Base-by-base conservation (phyloP, 2,329 filamentous ascomycete species). In the Diaporthe batatas region DNA sequence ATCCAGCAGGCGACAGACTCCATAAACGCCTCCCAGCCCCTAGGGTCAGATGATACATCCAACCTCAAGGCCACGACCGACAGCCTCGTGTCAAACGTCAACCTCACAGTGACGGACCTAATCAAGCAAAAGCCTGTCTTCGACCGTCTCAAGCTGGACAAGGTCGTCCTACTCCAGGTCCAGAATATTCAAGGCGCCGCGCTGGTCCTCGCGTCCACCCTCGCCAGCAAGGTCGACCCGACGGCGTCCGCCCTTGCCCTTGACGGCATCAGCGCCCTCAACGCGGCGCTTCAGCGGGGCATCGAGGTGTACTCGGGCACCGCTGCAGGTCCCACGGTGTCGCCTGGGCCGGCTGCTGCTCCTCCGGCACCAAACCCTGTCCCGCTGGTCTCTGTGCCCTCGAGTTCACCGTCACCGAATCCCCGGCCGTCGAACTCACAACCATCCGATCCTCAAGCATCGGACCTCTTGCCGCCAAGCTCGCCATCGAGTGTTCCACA, bases 121-220 rank as follows among this genome's bases (percentile, higher is more conserved):
- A 88, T 91, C 82, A 81, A 79, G 6, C 70, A 80, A 0, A 73
- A 78, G 29, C 29, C 42, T 4, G 78, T 88, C 18, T 83, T 91
- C 32, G 87, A 90, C 44, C 81, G 92, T 4, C 84, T 93, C 59
- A 91, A 90, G 78, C 86, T 91, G 76, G 95, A 95, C 80, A 94
- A 95, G 74, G 93, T 95, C 62, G 94, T 91, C 36, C 89, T 92
- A 68, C 95, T 94, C 83, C 94, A 96, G 81, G 93, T 93, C 7
- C 93, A 93, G 73, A 93, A 93, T 73, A 95, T 96, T 84, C 95
- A 96, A 77, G 93, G 93, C 68, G 90, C 91, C n/a, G 83, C 94
- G 53, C 87, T 89, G 73, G 92, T 90, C 70, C 95, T 93, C 76
- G 86, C 84, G 10, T 87, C 89, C 47, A 90, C 88, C 47, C 90